phyloP scores from a whole-genome alignment of 208 protist genomes.

The Leishmania lainsoni region DNA sequence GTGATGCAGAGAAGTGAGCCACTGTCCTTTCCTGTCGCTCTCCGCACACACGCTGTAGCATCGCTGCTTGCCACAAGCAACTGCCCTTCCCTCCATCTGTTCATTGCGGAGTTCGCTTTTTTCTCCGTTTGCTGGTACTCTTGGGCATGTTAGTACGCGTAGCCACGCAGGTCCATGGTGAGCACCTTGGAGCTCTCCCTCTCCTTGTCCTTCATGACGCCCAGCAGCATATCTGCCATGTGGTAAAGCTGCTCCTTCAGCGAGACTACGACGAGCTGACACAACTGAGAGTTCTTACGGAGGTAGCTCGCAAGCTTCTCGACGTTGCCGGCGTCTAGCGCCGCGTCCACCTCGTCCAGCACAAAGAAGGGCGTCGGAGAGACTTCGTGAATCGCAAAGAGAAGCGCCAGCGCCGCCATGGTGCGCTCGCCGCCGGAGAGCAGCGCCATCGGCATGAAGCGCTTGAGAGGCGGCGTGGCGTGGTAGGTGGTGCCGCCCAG shows the following conservation, averaged over 20 bases:
- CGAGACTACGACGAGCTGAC: constrained; percentile 98
- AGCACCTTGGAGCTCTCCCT: constrained; percentile 80
- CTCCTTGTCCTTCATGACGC: constrained; percentile 94
- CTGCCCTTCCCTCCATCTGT: neutral
- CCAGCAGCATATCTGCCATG: constrained; percentile 94
- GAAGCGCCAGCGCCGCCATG: constrained; percentile 97
- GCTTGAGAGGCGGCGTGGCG: constrained; percentile 97
- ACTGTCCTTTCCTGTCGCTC: too few relatives aligned
- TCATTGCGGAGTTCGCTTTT: neutral
- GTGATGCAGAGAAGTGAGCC: neutral
- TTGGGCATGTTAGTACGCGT: constrained; percentile 53
- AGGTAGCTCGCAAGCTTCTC: constrained; percentile 95
- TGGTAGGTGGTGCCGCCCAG: constrained; percentile 96
- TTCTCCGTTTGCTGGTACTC: neutral
- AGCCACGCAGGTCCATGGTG: constrained; percentile 90
- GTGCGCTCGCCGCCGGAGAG: constrained; percentile 99
- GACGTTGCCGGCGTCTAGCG: constrained; percentile 98
- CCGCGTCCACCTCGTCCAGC: constrained; percentile 99
- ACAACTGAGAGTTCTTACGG: constrained; percentile 62
- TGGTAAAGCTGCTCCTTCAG: constrained; percentile 98
- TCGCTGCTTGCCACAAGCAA: neutral
- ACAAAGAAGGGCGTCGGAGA: constrained; percentile 99
- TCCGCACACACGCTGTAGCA: neutral
- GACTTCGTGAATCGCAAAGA: constrained; percentile 97
- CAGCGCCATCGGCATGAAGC: constrained; percentile 97